Percentiles rank a stretch among this genome's conserved stretches.
Conservation (phyloP, 768 basidiomycete species). For the Astraeus odoratus region DNA sequence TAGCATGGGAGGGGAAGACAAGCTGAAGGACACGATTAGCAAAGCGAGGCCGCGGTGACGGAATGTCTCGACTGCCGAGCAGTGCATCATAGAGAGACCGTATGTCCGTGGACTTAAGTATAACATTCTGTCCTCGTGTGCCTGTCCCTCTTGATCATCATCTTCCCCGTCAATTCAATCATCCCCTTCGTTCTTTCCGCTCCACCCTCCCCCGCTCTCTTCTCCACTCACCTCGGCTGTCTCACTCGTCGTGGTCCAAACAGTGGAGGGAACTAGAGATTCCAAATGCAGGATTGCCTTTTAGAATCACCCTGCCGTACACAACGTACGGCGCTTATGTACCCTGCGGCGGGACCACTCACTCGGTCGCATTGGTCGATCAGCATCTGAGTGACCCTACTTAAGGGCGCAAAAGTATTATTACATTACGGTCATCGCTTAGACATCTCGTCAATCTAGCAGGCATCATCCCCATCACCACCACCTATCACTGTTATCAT, state of each 20-base stretch:
- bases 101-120: conserved; percentile 36
- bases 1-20: not conserved
- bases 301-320: not conserved
- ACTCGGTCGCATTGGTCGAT: not conserved
- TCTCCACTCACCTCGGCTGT: not conserved
- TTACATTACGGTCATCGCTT: no score
- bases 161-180: conserved; percentile 11
- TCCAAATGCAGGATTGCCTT: conserved; percentile 24
- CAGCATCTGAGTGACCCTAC: no score
- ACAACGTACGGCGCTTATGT: no score
- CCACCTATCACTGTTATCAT: not conserved
- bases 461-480: not conserved
- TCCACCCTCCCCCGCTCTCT: not conserved
- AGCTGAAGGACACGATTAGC: conserved; percentile 17
- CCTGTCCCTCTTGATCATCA: conserved; percentile 22
- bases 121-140: conserved; percentile 30
- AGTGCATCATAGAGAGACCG: conserved; percentile 21
- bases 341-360: not conserved
- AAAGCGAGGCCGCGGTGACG: conserved; percentile 34
- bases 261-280: conserved; percentile 21
- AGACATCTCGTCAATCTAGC: not conserved
- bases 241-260: conserved; percentile 1
- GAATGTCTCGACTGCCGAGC: conserved; percentile 28
- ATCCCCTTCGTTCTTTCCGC: not conserved
- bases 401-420: no score